Evolutionary conservation across 768 basidiomycete genomes (phyloP), one percentile per base, ranked within the genome.

Genomic region (Boletus eberwhitei): DNA sequence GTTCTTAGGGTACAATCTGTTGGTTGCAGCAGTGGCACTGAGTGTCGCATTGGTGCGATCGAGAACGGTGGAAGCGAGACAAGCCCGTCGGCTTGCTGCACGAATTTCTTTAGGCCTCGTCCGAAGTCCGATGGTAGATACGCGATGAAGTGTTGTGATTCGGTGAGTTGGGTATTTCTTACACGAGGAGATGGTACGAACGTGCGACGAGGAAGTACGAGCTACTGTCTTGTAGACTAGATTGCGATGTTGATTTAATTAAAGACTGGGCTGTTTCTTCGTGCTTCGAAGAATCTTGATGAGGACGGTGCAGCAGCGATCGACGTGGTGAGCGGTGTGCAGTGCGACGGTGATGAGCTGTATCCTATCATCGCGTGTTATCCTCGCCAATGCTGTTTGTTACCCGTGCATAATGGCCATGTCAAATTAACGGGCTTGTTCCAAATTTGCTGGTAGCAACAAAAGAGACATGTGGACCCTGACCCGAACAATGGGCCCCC

Each of bases 51-150:
- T 90, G 48, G 77, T 84, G 52, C 79, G 93, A 43, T 85, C 87
- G 41, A 82, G 81, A 59, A 77, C 82, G 59, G 71, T 91, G 54
- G 84, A 87, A 45, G 77, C 85, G 22, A 74, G 85, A 58, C 92
- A 93, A 51, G 90, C 92, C 49, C 77, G 89, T 54, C 83, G 87
- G 66, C 74, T 97, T 36, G 93, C 92, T 45, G 93, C 89, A 12
- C 78, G 93, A 59, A 96, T 97, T 54, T n/a, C n/a, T n/a, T n/a
- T n/a, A n/a, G 93, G 93, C 1, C 72, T 91, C 24, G 76, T 76
- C 17, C 77, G 82, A 57, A 72, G 70, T 44, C 50, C 56, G 48
- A 59, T 60, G 39, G 32, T 47, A 16, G 58, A 54, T 36, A 39
- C 44, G 47, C 52, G 57, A 19, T 62, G 53, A 63, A 19, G 37